A percentile compares a stretch with the other conserved stretches of the same genome.
These are phyloP conservation scores for Triticum timopheevii DNA, from an alignment of 176 grass and related monocot genomes.

Conservation along the genomic window DNA sequence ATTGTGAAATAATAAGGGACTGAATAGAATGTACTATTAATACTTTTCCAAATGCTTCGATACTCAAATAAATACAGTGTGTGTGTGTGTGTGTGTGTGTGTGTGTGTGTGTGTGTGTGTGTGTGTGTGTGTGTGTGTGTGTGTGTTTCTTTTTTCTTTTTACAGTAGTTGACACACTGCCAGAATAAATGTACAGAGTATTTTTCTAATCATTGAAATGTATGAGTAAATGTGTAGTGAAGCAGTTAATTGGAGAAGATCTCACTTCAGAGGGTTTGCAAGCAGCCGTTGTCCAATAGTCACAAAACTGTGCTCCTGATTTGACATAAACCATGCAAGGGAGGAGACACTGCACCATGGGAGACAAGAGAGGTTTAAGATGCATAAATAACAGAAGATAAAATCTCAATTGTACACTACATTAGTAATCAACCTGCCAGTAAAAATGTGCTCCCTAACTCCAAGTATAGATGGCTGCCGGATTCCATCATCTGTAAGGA, in stretches of 20 bases:
- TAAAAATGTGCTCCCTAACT: slow-evolving; percentile 98
- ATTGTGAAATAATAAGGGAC: too few species aligned
- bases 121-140: too few species aligned
- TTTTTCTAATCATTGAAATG: not conserved
- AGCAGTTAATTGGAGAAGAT: slow-evolving; percentile 2
- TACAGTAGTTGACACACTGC: not conserved
- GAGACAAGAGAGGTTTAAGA: slow-evolving; percentile 36
- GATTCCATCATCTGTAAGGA: slow-evolving; percentile 62
- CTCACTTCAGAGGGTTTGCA: slow-evolving; percentile 88
- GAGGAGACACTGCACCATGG: slow-evolving; percentile 79
- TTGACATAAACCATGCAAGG: slow-evolving; percentile 99
- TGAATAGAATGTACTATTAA: too few species aligned
- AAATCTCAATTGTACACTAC: slow-evolving; percentile 23
- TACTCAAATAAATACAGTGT: too few species aligned
- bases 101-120: too few species aligned
- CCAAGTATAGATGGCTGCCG: slow-evolving; percentile 90
- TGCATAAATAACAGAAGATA: slow-evolving; percentile 15
- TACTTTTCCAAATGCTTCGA: too few species aligned
- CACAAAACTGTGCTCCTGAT: slow-evolving; percentile 96
- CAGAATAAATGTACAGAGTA: not conserved
- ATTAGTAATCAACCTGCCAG: slow-evolving; percentile 65
- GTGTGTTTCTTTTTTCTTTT: too few species aligned
- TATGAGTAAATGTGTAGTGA: not conserved
- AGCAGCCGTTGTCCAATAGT: slow-evolving; percentile 91
- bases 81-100: too few species aligned